These are phyloP conservation scores for Heritiera littoralis DNA, from an alignment of 345 rosid species.

Conservation along the genomic window DNA sequence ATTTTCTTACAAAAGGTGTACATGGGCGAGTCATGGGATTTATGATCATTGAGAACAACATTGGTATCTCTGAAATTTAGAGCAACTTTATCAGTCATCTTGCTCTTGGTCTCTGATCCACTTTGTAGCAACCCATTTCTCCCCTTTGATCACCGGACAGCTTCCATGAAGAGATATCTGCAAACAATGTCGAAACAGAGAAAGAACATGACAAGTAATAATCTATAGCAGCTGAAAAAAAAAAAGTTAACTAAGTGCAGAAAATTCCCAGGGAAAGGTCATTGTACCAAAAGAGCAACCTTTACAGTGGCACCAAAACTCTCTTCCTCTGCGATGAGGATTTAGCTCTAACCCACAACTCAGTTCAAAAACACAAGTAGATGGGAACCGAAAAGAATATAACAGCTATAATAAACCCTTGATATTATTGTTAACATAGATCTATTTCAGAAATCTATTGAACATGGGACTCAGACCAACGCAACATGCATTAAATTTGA, in stretches of 20 bases:
- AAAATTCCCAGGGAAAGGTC: too few relatives aligned
- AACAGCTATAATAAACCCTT: not conserved
- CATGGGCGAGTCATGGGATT: not conserved
- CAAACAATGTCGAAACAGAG: slow-evolving; percentile 24
- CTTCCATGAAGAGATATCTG: slow-evolving; percentile 91
- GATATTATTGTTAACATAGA: not conserved
- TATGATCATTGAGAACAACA: not conserved
- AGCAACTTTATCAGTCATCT: slow-evolving; percentile 23
- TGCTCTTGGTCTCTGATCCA: slow-evolving; percentile 81
- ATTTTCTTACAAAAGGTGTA: too few relatives aligned
- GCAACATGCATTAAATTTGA: slow-evolving; percentile 1
- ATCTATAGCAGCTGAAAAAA: not conserved
- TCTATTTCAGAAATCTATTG: not conserved
- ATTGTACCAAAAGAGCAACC: too few relatives aligned
- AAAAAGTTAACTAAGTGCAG: too few relatives aligned
- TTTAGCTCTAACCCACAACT: not conserved
- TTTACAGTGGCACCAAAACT: too few relatives aligned
- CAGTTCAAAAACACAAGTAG: not conserved
- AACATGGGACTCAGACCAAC: not conserved
- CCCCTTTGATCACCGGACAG: slow-evolving; percentile 73
- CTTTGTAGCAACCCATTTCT: slow-evolving; percentile 92
- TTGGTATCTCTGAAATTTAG: not conserved
- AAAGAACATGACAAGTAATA: not conserved
- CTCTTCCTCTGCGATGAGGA: not conserved
- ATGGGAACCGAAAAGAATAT: not conserved